These are phyloP conservation scores for Penicillium nucicola DNA, from an alignment of 495 filamentous ascomycete species.

Conservation along the genomic window DNA sequence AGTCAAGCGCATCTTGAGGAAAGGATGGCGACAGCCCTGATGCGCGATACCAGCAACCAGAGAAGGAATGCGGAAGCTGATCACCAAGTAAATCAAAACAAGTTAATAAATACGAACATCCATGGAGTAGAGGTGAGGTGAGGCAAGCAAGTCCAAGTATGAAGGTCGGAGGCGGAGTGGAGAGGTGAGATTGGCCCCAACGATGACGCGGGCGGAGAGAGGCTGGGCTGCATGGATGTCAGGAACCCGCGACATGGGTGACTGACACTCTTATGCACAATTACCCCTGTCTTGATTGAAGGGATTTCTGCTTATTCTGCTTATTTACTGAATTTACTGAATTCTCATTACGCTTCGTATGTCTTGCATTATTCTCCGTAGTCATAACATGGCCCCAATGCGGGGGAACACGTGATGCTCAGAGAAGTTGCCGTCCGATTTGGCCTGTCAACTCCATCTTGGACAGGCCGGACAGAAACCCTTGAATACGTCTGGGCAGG, in stretches of 20 bases:
- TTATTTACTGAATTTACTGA: no score
- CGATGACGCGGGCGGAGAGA: constrained; percentile 43
- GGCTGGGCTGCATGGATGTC: constrained; percentile 10
- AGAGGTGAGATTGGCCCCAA: constrained; percentile 19
- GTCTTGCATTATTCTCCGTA: no score
- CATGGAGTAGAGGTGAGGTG: constrained; percentile 1
- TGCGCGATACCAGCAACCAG: constrained; percentile 5
- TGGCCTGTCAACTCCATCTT: no score
- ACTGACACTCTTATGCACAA: not conserved
- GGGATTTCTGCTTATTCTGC: no score
- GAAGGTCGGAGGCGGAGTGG: constrained; percentile 12
- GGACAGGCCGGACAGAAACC: no score
- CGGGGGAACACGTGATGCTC: constrained; percentile 5
- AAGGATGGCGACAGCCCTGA: constrained; percentile 7
- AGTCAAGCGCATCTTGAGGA: constrained; percentile 32
- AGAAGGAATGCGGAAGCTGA: constrained; percentile 6
- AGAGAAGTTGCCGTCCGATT: no score
- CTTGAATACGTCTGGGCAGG: no score
- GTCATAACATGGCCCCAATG: not conserved
- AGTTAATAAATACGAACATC: constrained; percentile 2
- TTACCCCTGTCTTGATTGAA: not conserved
- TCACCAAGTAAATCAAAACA: constrained; percentile 10
- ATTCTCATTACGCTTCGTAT: no score
- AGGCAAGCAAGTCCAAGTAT: constrained; percentile 1
- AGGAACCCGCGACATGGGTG: constrained; percentile 10